A percentile compares a stretch with the other conserved stretches of the same genome.
Conservation (phyloP, 805 yeast species). For the Starmerella geochares region DNA sequence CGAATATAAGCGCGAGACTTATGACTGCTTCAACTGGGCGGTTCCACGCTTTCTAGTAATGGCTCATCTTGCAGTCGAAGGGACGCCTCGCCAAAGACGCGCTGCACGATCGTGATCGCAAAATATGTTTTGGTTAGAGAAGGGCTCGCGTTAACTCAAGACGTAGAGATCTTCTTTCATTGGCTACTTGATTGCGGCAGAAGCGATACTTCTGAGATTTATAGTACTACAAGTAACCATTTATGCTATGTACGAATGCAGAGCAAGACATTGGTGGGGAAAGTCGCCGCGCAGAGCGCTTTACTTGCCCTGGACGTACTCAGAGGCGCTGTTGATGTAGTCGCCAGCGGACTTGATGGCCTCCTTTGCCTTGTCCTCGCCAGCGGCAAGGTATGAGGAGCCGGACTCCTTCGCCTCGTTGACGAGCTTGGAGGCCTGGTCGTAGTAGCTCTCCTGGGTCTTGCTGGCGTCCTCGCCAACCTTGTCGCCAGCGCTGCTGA, state of each 20-base stretch:
- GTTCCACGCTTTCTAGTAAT: too few species aligned
- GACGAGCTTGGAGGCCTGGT: slow-evolving; percentile 27
- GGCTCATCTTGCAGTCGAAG: too few species aligned
- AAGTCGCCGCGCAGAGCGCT: background rate
- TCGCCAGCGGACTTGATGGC: slow-evolving; percentile 27
- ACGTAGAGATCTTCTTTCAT: too few species aligned
- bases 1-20: too few species aligned
- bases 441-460: slow-evolving; percentile 22
- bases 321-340: slow-evolving; percentile 30
- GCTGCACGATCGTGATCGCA: too few species aligned
- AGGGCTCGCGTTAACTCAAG: too few species aligned
- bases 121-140: too few species aligned
- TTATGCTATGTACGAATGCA: background rate
- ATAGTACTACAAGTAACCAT: background rate
- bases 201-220: too few species aligned
- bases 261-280: too few species aligned
- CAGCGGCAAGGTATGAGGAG: slow-evolving; percentile 22
- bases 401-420: slow-evolving; percentile 19
- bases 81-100: too few species aligned
- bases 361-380: slow-evolving; percentile 23
- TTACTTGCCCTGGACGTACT: slow-evolving; percentile 28
- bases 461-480: slow-evolving; percentile 48
- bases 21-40: too few species aligned
- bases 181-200: too few species aligned
- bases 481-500: slow-evolving; percentile 37